Evolutionary conservation across 441 rosid genomes (phyloP).

Genomic region (Pelargonium citronellum): DNA sequence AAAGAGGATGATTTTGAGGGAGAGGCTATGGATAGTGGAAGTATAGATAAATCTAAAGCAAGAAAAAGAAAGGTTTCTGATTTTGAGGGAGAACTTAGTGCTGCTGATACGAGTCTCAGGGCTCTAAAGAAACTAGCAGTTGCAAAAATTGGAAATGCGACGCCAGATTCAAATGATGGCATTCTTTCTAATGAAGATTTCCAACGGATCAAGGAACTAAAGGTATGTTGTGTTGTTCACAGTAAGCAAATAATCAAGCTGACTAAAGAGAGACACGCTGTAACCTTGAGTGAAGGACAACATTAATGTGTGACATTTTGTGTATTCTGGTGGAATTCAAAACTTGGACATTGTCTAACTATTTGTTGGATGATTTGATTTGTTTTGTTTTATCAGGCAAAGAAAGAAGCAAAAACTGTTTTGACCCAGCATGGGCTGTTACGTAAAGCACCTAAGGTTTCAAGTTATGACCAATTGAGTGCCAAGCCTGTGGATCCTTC

Average conservation of each 20-base stretch:
- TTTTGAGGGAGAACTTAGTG: constrained; percentile 56
- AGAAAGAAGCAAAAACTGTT: constrained; percentile 61
- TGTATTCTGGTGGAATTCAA: background rate
- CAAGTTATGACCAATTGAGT: constrained; percentile 66
- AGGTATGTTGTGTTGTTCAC: constrained; percentile 39
- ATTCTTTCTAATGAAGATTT: constrained; percentile 95
- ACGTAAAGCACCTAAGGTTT: constrained; percentile 44
- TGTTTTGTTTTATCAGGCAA: constrained; percentile 38
- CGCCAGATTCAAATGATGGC: constrained; percentile 49
- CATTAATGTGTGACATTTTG: background rate
- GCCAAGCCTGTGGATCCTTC: constrained; percentile 74
- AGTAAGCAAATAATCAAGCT: background rate
- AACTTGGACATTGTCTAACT: background rate
- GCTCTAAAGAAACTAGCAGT: constrained; percentile 76
- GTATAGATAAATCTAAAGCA: constrained; percentile 29
- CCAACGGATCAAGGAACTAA: constrained; percentile 68
- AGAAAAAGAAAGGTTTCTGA: constrained; percentile 66
- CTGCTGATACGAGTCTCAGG: constrained; percentile 77
- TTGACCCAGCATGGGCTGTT: constrained; percentile 61
- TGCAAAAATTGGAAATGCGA: constrained; percentile 32
- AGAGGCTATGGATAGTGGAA: constrained; percentile 17
- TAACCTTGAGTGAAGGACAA: background rate
- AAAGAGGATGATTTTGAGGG: constrained; percentile 31
- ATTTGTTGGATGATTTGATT: constrained; percentile 12
- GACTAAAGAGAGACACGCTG: background rate